A percentile compares a stretch with the other conserved stretches of the same genome.
Conservation (phyloP, 1,284 basidiomycete species). For the Golubevia pallescens region DNA sequence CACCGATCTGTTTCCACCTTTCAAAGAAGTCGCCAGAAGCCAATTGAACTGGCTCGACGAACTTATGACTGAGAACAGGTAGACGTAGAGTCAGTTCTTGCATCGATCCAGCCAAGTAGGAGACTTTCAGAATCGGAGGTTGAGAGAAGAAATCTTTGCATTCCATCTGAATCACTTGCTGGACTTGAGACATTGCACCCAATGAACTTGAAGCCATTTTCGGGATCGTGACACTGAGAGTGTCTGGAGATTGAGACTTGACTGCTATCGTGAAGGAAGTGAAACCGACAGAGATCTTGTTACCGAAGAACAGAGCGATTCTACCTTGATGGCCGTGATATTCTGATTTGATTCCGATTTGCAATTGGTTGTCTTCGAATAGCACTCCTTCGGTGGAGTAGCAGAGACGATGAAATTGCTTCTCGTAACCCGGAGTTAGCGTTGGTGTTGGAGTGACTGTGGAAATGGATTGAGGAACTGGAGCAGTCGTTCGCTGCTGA, state of each 20-base stretch:
- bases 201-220: constrained; percentile 41
- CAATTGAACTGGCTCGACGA: constrained; percentile 47
- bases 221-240: constrained; percentile 24
- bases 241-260: constrained; percentile 25
- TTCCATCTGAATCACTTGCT: constrained; percentile 42
- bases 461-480: constrained; percentile 4
- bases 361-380: constrained; percentile 48
- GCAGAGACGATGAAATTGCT: constrained; percentile 43
- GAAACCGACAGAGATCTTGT: constrained; percentile 54
- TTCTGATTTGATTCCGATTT: constrained; percentile 54
- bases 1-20: constrained; percentile 55
- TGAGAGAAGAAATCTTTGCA: constrained; percentile 42
- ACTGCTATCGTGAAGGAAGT: constrained; percentile 39
- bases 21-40: constrained; percentile 45
- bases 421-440: constrained; percentile 29
- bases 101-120: constrained; percentile 48
- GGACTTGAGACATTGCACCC: constrained; percentile 44
- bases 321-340: constrained; percentile 39
- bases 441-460: constrained; percentile 16
- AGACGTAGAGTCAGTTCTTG: constrained; percentile 39
- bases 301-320: constrained; percentile 51
- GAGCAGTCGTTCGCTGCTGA: background rate
- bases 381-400: constrained; percentile 46
- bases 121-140: constrained; percentile 36
- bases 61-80: constrained; percentile 43